Conservation (phyloP, 176 grass and related monocot genomes). For the maize (Zea mays) region Zm-B73-REFERENCE-NAM-5.0 NC_050101.1:104777501-104778000, state of each 20-base stretch:
- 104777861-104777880: neutral
- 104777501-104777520: neutral
- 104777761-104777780: neutral
- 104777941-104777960: constrained; percentile 81
- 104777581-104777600: neutral
- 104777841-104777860: neutral
- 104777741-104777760: neutral
- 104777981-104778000: constrained; percentile 65
- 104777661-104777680: neutral
- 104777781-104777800: neutral
- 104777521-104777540: too few species aligned
- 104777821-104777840: constrained; percentile 37
- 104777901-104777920: constrained; percentile 91
- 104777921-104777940: constrained; percentile 68
- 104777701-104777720: neutral
- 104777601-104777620: neutral
- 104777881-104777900: constrained; percentile 45
- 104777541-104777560: neutral
- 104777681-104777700: constrained; percentile 15
- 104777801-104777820: neutral
- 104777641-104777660: neutral
- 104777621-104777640: constrained; percentile 2
- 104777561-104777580: neutral
- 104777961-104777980: constrained; percentile 69
- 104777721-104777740: neutral